Percentiles rank a stretch among this genome's conserved stretches.
Evolutionary conservation across 2,329 filamentous ascomycete species (phyloP).

Genomic region (Beauveria australis): DNA sequence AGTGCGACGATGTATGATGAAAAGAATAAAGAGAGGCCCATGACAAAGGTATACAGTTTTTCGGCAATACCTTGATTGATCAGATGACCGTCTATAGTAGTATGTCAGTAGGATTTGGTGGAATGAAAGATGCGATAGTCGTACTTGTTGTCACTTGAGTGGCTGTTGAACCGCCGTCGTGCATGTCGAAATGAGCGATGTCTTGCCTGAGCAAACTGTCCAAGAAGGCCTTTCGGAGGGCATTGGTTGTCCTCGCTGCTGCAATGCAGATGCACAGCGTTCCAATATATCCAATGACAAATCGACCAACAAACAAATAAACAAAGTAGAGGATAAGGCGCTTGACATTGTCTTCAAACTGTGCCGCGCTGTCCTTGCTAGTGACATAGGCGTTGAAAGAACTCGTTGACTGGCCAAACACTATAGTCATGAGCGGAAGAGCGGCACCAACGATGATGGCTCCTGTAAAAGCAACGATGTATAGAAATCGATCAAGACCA

Average conservation of each 20-base stretch:
- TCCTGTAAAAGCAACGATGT: neutral
- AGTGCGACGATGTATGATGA: neutral
- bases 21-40: neutral
- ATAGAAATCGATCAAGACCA: neutral
- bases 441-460: neutral
- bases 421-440: constrained; percentile 7
- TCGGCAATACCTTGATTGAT: constrained; percentile 1
- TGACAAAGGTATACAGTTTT: neutral
- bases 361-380: neutral
- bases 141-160: constrained; percentile 2
- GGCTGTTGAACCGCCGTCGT: neutral
- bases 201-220: constrained; percentile 2
- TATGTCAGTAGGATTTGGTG: neutral
- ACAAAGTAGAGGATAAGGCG: constrained; percentile 7
- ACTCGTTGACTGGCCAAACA: neutral
- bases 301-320: constrained; percentile 4
- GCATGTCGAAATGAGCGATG: constrained; percentile 2
- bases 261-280: constrained; percentile 2
- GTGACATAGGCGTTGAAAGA: neutral
- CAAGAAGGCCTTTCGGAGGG: constrained; percentile 2
- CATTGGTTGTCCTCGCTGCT: neutral
- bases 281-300: constrained; percentile 1
- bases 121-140: neutral
- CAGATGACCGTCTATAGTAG: neutral
- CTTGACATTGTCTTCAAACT: neutral